Evolutionary conservation across 805 yeast species (phyloP), one percentile per base, ranked within the genome.

Genomic region (Suhomyces prunicola): DNA sequence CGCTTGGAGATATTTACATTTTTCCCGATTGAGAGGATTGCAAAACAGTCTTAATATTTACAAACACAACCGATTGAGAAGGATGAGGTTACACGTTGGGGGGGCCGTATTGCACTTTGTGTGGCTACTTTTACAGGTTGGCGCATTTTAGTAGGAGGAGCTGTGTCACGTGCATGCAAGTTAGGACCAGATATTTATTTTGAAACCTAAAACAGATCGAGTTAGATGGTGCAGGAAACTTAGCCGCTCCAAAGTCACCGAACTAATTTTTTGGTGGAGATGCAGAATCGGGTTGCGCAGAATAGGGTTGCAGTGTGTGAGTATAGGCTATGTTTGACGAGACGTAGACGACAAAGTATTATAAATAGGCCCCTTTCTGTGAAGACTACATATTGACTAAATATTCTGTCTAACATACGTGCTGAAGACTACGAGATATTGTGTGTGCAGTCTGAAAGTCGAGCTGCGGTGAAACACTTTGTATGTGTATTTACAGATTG

Each of bases 21-120:
- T 57, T 54, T 24, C 60, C 57, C 42, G 13, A 54, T 48, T 15
- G 41, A 55, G 55, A 17, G 42, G 44, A 41, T 50, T 47, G 47
- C 52, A 48, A 51, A 56, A 56, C 55, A 56, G 19, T 33, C 15
- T 22, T 35, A 40, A 26, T 53, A 50, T 47, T 47, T 50, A 50
- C 56, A 53, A 53, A 53, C 36, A 31, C 40, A 29, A 33, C 54
- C 49, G 42, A 55, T 47, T 46, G 40, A 51, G 51, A 8, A 26
- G 42, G 46, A 42, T 42, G 31, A 24, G 24, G 24, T 39, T 39
- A 39, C 42, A 39, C 42, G 42, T 39, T 39, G 19, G 42, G 10
- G 42, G n/a, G 24, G 22, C 24, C 9, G 4, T 39, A 19, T 15
- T 39, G 42, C 42, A 39, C 13, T 5, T 36, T 39, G 24, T 5